Base-by-base conservation (phyloP, 2,329 filamentous ascomycete species). In the Fusarium kyushuense region DNA sequence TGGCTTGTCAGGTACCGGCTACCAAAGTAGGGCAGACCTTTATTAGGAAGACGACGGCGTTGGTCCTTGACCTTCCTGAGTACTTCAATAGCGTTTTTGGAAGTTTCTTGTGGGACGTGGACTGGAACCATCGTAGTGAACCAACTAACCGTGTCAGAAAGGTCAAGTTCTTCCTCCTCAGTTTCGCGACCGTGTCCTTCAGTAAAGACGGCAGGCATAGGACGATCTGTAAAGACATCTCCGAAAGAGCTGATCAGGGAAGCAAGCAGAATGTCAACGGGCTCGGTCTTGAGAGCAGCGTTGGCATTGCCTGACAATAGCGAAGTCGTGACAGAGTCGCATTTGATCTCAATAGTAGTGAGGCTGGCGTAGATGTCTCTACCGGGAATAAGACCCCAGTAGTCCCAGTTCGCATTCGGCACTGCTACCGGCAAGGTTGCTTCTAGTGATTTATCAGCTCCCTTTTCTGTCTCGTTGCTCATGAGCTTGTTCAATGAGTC, bases 121-220 rank as follows among this genome's bases (percentile, higher is more conserved):
- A 52, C 27, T 32, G 48, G 48, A 32, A 10, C 12, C 8, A 52
- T 41, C 9, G 48, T 52, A n/a, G 48, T 52, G 30, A 52, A 52
- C 48, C 48, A 52, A 41, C 48, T 40, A 6, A 52, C 27, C 4
- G 48, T 52, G 19, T 52, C 48, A 11, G 48, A 52, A 40, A 52
- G 35, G 27, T 52, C 48, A 52, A 52, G 40, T 17, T 52, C 48
- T 13, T 52, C 48, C 48, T 30, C 48, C 19, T 38, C 35, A 6
- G 48, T 52, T 40, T 52, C 48, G 3, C 48, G 48, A 21, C 47
- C 47, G 17, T 51, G 47, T 30, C 47, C 47, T 51, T 51, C 47
- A 51, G 33, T 51, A 40, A 52, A 52, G 16, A 52, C 27, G 8
- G 48, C 35, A 17, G 48, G 48, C 25, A 30, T 30, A 32, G 48